Base-by-base conservation (phyloP, 2,329 filamentous ascomycete species). In the Apiospora saccharicola region DNA sequence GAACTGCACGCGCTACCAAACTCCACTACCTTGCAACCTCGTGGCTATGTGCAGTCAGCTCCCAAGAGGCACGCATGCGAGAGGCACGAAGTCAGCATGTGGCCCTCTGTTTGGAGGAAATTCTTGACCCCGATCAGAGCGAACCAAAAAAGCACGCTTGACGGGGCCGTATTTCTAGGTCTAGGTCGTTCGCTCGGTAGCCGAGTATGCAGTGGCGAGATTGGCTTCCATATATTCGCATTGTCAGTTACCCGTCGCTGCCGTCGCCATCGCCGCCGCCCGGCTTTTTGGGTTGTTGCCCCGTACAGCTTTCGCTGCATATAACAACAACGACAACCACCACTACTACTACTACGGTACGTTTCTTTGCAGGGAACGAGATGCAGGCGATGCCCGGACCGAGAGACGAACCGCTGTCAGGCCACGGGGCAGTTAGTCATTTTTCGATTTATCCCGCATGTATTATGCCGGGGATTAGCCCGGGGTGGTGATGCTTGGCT, bases 71-170 rank as follows among this genome's bases (percentile, higher is more conserved):
- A 14, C 34, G 57, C 30, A 64, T 13, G 57, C 22, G 14, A 64
- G 57, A 37, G 57, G 57, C 30, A 14, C 14, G 57, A 34, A 41
- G 57, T 41, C 57, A 37, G 34, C 57, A 24, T n/a, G 41, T 37
- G 19, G 26, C 57, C 57, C 19, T 64, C 57, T 12, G 57, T 64
- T 64, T 64, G 57, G 57, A 37, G 57, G 57, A 64, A 61, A 64
- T 64, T 41, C n/a, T 37, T n/a, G 57, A 41, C 30, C n/a, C 57
- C 57, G 57, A n/a, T 8, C 34, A 41, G 57, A 41, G 57, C 5
- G 34, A 64, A 64, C 57, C 57, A 64, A 19, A 19, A 64, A 37
- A 41, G 34, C 41, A 34, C 19, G n/a, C 57, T 64, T 3, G 4
- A 37, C 57, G 57, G 57, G 34, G 22, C 34, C 34, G 34, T n/a